Conservation (phyloP, 2,329 filamentous ascomycete species). For the Colletotrichum sp. region DNA sequence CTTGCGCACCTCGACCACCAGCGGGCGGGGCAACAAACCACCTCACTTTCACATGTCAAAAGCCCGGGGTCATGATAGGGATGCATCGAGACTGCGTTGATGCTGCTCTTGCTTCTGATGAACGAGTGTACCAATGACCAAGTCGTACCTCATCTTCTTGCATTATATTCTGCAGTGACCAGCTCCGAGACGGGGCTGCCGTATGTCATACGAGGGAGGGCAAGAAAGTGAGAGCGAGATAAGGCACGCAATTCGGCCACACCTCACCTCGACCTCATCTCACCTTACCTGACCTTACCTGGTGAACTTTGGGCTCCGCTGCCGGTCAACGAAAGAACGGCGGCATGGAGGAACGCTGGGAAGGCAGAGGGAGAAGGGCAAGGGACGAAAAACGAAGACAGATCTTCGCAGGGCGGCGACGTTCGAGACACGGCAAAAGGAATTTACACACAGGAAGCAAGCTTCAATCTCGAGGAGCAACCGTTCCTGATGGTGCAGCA, state of each 20-base stretch:
- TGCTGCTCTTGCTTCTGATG: not conserved
- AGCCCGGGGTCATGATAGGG: conserved; percentile 7
- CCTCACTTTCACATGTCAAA: conserved; percentile 20
- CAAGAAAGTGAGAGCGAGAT: not conserved
- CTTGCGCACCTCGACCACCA: not conserved
- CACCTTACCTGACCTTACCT: not conserved
- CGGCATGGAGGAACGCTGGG: not conserved
- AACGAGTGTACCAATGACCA: not conserved
- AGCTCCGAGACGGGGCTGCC: not conserved
- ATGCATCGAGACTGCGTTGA: conserved; percentile 5
- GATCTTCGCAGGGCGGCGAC: not conserved
- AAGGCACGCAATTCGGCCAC: not conserved
- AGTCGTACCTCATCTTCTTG: not conserved
- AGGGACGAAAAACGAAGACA: not conserved
- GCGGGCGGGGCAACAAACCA: not conserved
- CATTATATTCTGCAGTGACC: not conserved
- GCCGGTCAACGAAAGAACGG: not conserved
- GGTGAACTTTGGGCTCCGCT: not conserved
- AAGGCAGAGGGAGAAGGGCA: not conserved
- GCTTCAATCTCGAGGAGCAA: not conserved
- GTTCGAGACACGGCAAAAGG: not conserved
- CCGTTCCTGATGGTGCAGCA: not conserved
- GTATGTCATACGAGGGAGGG: not conserved
- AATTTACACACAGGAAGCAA: not conserved
- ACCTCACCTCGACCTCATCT: not conserved